Evolutionary conservation across 768 basidiomycete genomes (phyloP), one percentile per base, ranked within the genome.

Genomic region (Xerocomus potaroensis): DNA sequence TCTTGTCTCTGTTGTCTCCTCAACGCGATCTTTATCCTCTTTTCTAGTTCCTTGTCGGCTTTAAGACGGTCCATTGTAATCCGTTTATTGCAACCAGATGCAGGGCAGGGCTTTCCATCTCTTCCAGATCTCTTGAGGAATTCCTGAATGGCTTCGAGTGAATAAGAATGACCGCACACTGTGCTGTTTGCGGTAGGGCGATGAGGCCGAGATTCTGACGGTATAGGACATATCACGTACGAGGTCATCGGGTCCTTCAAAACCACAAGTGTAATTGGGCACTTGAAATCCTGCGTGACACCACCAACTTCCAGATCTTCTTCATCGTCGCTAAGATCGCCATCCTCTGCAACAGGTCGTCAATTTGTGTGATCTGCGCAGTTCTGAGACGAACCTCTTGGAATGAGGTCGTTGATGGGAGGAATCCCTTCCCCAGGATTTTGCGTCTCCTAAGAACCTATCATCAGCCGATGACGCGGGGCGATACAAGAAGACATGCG

Each of bases 241-340:
- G 89, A 91, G 4, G 86, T 91, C 48, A 88, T 70, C 2, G 94
- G 91, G 41, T 95, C 73, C 18, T 73, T 74, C 31, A 91, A 73
- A 12, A 74, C 62, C 3, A 70, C 76, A 35, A 93, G 71, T 1
- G 86, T 82, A 41, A 98, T 69, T 2, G 92, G 93, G 55, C 92
- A 95, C 45, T 80, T 84, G 72, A 83, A 91, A 57, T 82, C 83
- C 59, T 89, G 87, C 6, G 83, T 86, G 23, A 83, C 76, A 21
- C 91, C 92, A 43, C 94, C 94, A 41, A 95, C 72, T 66, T 92
- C 86, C 26, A 98, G 66, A 11, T 96, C 94, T 43, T 92, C 88
- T 26, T 94, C 93, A 42, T 83, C 83, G 47, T 88, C 88, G 44
- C 85, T 88, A 24, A 77, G 81, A 51, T 91, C 90, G 9, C 81